Percentiles rank a stretch among this genome's conserved stretches.
These are phyloP conservation scores for Mycosphaerella sp. DNA, from an alignment of 2,329 filamentous ascomycete species.

Conservation along the genomic window DNA sequence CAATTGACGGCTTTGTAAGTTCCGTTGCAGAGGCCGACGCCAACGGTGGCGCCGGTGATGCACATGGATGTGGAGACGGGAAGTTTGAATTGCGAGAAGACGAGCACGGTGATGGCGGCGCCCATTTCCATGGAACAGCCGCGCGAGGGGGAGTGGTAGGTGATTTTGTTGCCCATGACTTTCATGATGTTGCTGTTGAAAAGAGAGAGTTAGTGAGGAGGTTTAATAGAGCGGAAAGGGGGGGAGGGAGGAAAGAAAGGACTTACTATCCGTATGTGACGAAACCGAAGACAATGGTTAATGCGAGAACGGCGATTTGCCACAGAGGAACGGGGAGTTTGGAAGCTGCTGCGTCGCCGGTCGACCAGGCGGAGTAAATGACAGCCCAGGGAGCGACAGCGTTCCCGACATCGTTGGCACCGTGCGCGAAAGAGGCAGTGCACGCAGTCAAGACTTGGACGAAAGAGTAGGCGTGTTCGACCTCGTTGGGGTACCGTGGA, in stretches of 20 bases:
- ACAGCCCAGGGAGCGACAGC: constrained; percentile 59
- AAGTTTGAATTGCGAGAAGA: constrained; percentile 57
- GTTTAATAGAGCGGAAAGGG: not conserved
- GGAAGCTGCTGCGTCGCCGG: constrained; percentile 43
- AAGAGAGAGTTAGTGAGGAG: not conserved
- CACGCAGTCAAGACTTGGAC: constrained; percentile 62
- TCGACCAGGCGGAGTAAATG: constrained; percentile 56
- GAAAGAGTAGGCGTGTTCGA: constrained; percentile 60
- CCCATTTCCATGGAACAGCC: constrained; percentile 58
- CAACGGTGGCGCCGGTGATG: constrained; percentile 57
- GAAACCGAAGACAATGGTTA: constrained; percentile 50
- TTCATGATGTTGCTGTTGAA: constrained; percentile 47
- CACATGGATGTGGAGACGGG: constrained; percentile 62
- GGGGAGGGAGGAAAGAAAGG: not conserved
- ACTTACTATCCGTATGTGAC: constrained; percentile 54
- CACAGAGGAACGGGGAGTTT: constrained; percentile 65
- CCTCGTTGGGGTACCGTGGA: constrained; percentile 56
- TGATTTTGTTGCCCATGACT: constrained; percentile 54
- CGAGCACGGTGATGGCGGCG: constrained; percentile 56
- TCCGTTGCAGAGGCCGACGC: constrained; percentile 57
- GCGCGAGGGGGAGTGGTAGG: constrained; percentile 48
- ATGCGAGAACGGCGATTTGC: constrained; percentile 65
- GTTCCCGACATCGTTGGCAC: constrained; percentile 61
- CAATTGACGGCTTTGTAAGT: constrained; percentile 56
- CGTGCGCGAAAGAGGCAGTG: constrained; percentile 67